Conservation (phyloP, 345 rosid species). For the Erysimum cheiranthoides region DNA sequence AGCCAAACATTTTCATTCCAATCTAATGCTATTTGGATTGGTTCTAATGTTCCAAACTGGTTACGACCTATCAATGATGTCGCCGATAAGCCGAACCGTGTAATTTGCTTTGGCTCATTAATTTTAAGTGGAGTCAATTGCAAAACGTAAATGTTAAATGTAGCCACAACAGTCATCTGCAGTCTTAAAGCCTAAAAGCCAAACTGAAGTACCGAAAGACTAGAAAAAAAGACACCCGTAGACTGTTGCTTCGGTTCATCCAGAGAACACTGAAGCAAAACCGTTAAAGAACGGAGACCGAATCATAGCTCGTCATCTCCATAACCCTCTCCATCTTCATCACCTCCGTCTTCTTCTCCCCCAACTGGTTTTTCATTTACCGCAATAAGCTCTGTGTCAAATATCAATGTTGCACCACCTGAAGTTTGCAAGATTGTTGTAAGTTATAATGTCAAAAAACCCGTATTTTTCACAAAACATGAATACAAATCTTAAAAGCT, state of each 20-base stretch:
- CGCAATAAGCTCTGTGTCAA: constrained; percentile 88
- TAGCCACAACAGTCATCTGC: background rate
- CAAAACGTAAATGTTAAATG: background rate
- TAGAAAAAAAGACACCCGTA: background rate
- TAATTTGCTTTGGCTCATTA: background rate
- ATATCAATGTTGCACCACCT: constrained; percentile 95
- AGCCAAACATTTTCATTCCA: too few species aligned
- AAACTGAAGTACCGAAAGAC: constrained; percentile 18
- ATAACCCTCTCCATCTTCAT: constrained; percentile 13
- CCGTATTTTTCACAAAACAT: background rate
- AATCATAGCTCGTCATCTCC: constrained; percentile 41
- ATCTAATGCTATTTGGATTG: too few species aligned
- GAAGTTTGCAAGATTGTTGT: constrained; percentile 33
- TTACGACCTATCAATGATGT: background rate
- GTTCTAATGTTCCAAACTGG: too few species aligned
- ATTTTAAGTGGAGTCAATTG: background rate
- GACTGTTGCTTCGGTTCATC: background rate
- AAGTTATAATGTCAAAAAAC: background rate
- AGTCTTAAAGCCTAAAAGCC: background rate
- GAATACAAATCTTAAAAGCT: background rate
- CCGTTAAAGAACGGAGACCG: background rate
- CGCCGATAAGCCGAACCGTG: background rate
- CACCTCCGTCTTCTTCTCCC: constrained; percentile 41
- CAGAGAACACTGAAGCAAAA: background rate
- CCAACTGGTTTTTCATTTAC: constrained; percentile 70